A percentile compares a stretch with the other conserved stretches of the same genome.
Conservation (phyloP, 768 basidiomycete genomes). For the Gloeophyllum trabeum region DNA sequence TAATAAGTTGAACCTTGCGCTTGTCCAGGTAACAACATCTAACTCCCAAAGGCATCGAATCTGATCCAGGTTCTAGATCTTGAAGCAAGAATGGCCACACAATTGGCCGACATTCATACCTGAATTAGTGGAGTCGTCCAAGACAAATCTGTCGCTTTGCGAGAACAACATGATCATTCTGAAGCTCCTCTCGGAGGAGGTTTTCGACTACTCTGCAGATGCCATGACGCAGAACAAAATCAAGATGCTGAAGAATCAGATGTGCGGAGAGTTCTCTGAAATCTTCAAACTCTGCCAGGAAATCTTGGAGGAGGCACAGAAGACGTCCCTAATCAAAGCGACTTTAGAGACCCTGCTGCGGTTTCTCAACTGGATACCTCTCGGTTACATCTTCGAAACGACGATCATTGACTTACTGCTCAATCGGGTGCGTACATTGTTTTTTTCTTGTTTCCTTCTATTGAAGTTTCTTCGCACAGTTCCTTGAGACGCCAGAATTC, state of each 20-base stretch:
- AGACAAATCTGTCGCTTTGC: constrained; percentile 90
- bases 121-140: constrained; percentile 94
- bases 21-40: constrained; percentile 64
- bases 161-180: constrained; percentile 99
- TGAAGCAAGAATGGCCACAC: constrained; percentile 99
- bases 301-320: constrained; percentile 94
- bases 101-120: constrained; percentile 98
- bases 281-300: constrained; percentile 97
- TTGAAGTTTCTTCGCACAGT: constrained; percentile 35
- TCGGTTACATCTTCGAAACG: constrained; percentile 98
- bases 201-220: constrained; percentile 97
- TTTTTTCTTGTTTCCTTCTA: constrained; percentile 4
- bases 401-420: constrained; percentile 91
- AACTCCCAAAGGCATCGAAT: not conserved
- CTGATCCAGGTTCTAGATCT: constrained; percentile 43
- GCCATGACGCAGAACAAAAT: constrained; percentile 98
- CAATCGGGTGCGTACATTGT: constrained; percentile 56
- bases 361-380: constrained; percentile 98
- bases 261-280: constrained; percentile 95
- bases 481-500: constrained; percentile 94
- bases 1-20: constrained; percentile 93
- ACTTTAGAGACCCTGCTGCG: constrained; percentile 91
- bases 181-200: constrained; percentile 94
- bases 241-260: constrained; percentile 94
- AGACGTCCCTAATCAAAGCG: constrained; percentile 86